Percentiles rank a stretch among this genome's conserved stretches.
Conservation (phyloP, 352 stramenopile species). For the Discostella stelligera region DNA sequence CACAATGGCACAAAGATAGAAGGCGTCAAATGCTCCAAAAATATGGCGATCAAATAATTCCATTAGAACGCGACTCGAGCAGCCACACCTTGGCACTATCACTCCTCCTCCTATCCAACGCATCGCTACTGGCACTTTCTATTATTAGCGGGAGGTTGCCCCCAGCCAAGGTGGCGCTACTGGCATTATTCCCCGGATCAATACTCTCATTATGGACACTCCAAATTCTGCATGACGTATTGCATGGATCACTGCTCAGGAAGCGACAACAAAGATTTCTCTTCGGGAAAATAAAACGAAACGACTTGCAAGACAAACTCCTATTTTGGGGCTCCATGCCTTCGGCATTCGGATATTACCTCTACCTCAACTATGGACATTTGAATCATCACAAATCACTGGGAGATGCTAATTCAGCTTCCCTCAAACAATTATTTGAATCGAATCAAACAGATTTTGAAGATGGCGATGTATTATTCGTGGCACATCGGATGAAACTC, state of each 20-base stretch:
- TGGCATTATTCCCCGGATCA: conserved; percentile 67
- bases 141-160: conserved; percentile 32
- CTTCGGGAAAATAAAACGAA: conserved; percentile 10
- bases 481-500: conserved; percentile 76
- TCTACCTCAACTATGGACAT: conserved; percentile 77
- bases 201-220: conserved; percentile 73
- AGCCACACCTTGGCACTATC: conserved; percentile 57
- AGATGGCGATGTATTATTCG: conserved; percentile 79
- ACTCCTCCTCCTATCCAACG: conserved; percentile 54
- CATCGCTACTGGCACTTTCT: conserved; percentile 46
- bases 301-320: conserved; percentile 50
- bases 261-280: conserved; percentile 25
- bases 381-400: conserved; percentile 71
- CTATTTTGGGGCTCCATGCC: conserved; percentile 76
- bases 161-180: conserved; percentile 25
- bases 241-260: conserved; percentile 65
- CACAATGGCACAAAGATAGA: conserved; percentile 63
- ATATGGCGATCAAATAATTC: conserved; percentile 57
- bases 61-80: conserved; percentile 52
- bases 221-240: conserved; percentile 69
- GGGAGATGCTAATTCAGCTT: conserved; percentile 52
- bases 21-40: conserved; percentile 61
- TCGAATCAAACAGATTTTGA: conserved; percentile 70
- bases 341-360: conserved; percentile 75
- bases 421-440: conserved; percentile 63